These are phyloP conservation scores for Xylaria sp. DNA, from an alignment of 2,329 filamentous ascomycete genomes.

Conservation along the genomic window DNA sequence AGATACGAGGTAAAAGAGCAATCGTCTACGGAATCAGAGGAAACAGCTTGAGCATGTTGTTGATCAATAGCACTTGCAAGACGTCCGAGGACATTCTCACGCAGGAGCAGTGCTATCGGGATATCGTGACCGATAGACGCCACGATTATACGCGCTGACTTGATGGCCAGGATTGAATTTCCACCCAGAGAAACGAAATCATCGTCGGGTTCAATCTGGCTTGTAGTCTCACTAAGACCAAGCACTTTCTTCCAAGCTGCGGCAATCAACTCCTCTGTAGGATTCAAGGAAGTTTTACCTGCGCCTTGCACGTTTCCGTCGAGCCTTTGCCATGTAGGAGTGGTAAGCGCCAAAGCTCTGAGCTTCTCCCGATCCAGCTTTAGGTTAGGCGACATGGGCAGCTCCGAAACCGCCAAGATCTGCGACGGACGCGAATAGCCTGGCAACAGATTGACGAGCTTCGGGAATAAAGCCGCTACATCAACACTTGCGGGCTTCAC, in stretches of 20 bases:
- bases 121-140: not conserved
- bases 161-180: constrained; percentile 15
- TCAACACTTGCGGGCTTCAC: not conserved
- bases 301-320: no score
- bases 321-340: no score
- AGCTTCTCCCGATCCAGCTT: constrained; percentile 6
- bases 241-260: constrained; percentile 1
- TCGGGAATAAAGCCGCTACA: not conserved
- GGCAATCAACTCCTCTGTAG: not conserved
- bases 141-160: not conserved
- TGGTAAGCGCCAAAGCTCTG: not conserved
- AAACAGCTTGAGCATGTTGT: no score
- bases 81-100: not conserved
- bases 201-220: not conserved
- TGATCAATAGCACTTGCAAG: constrained; percentile 1
- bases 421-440: constrained; percentile 8
- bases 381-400: not conserved
- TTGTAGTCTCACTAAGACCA: not conserved
- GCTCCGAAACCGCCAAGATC: not conserved
- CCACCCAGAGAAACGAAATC: constrained; percentile 15
- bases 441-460: not conserved
- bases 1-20: no score
- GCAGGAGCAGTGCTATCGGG: constrained; percentile 11
- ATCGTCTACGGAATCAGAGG: no score
- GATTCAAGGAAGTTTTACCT: no score